Percentiles rank a stretch among this genome's conserved stretches.
Conservation (phyloP, 73 alveolate genomes). For the Paraurostyla sp. region DNA sequence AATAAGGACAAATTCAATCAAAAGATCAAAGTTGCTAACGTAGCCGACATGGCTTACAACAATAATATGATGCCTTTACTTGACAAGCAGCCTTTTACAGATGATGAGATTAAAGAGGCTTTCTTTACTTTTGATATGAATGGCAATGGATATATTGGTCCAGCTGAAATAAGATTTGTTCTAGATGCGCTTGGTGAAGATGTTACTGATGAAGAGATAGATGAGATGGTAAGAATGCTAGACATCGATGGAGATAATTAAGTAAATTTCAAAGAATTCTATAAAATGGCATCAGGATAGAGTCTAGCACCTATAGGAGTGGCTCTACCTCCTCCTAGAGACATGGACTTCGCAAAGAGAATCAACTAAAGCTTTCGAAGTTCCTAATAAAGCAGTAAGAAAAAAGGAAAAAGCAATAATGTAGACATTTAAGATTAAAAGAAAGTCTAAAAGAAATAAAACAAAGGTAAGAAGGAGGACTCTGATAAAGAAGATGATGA, state of each 20-base stretch:
- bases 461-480: slow-evolving; percentile 45
- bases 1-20: neutral
- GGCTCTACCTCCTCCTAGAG: slow-evolving; percentile 81
- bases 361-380: slow-evolving; percentile 20
- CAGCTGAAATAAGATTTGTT: slow-evolving; percentile 86
- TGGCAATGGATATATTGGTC: slow-evolving; percentile 87
- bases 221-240: slow-evolving; percentile 93
- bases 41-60: slow-evolving; percentile 52
- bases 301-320: slow-evolving; percentile 84
- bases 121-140: slow-evolving; percentile 85
- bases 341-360: slow-evolving; percentile 51
- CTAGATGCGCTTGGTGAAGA: slow-evolving; percentile 90
- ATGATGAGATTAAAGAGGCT: slow-evolving; percentile 85
- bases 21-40: slow-evolving; percentile 62
- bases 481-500: slow-evolving; percentile 2
- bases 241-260: slow-evolving; percentile 92
- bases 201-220: slow-evolving; percentile 94
- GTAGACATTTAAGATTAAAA: slow-evolving; percentile 43
- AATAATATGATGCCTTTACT: neutral
- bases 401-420: slow-evolving; percentile 15
- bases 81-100: slow-evolving; percentile 79
- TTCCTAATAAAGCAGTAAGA: slow-evolving; percentile 31
- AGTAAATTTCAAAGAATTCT: slow-evolving; percentile 90
- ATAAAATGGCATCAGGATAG: slow-evolving; percentile 86
- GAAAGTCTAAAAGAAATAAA: slow-evolving; percentile 32